Conservation (phyloP, 139 green algal species). For the Coccomyxa sp. region DNA sequence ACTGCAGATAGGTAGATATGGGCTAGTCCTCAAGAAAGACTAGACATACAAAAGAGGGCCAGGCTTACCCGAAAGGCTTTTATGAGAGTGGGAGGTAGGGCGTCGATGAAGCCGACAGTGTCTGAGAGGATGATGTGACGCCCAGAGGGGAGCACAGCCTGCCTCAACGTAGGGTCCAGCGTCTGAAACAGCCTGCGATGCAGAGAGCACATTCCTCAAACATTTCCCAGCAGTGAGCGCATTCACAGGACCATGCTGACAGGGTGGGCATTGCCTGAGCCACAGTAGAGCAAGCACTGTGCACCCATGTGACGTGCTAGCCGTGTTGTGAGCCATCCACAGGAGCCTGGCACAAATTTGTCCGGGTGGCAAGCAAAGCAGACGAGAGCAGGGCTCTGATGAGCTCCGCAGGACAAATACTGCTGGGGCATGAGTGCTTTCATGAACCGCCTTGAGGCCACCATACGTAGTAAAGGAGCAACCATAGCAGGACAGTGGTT, state of each 20-base stretch:
- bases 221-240: not conserved
- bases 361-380: no score
- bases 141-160: conserved; percentile 37
- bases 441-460: no score
- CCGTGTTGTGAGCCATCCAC: no score
- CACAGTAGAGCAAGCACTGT: no score
- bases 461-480: no score
- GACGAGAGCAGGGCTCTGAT: no score
- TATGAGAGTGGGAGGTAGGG: conserved; percentile 62
- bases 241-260: not conserved
- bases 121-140: conserved; percentile 39
- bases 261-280: not conserved
- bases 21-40: not conserved
- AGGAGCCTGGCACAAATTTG: no score
- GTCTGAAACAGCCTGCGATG: conserved; percentile 53
- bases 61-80: conserved; percentile 51
- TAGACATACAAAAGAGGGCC: not conserved
- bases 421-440: no score
- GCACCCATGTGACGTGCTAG: no score
- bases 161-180: conserved; percentile 47
- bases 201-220: not conserved
- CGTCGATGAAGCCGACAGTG: conserved; percentile 76
- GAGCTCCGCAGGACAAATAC: no score
- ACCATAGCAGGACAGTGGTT: no score
- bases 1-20: not conserved